Percentiles rank a stretch among this genome's conserved stretches.
phyloP scores from a whole-genome alignment of 2,329 filamentous ascomycete species.

The Verticillium tricorpus region DNA sequence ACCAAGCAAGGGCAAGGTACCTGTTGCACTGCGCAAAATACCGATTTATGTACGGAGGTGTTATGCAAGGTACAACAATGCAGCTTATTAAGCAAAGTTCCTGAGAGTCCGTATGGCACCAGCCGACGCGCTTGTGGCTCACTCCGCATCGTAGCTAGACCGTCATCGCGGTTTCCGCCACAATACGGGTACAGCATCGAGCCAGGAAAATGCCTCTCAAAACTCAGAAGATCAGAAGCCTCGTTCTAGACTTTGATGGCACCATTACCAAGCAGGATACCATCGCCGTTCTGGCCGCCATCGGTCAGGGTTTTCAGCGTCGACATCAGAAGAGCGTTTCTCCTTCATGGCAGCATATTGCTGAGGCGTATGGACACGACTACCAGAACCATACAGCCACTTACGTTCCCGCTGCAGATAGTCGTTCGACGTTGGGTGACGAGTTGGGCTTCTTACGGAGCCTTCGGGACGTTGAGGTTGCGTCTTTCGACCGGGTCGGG shows the following conservation, averaged over 20 bases:
- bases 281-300: background rate
- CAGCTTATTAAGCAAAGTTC: too few species aligned
- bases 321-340: background rate
- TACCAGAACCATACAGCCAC: background rate
- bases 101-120: too few species aligned
- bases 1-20: too few species aligned
- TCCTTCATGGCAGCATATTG: background rate
- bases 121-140: background rate
- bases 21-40: too few species aligned
- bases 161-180: background rate
- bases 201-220: background rate
- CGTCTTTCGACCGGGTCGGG: background rate
- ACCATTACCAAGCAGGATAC: background rate
- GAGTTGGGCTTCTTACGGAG: background rate
- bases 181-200: background rate
- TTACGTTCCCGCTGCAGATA: background rate
- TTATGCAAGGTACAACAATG: too few species aligned
- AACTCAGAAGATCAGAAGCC: background rate
- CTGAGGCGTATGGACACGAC: background rate
- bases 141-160: background rate
- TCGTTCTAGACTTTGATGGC: background rate
- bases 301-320: background rate
- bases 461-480: background rate
- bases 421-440: background rate
- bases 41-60: too few species aligned